phyloP scores from a whole-genome alignment of 106 monocot genomes.

The Amphibolis antarctica region DNA sequence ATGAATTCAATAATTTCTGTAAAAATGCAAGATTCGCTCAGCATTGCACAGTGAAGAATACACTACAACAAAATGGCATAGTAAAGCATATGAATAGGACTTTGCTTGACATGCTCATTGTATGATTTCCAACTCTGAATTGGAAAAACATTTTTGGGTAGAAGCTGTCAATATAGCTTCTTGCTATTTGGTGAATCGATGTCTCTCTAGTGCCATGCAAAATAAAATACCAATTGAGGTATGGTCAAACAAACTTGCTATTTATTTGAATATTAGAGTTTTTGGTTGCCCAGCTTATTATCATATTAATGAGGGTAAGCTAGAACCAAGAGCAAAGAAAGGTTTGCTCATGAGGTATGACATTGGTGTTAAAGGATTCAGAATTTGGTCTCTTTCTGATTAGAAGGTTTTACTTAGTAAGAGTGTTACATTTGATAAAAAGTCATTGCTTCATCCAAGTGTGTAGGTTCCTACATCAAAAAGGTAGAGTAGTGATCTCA shows the following conservation, averaged over 20 bases:
- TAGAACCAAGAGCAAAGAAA: not conserved
- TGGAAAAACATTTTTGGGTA: not conserved
- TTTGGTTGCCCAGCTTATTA: conserved; percentile 1
- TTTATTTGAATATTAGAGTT: not conserved
- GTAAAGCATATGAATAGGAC: not conserved
- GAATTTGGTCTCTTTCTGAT: not conserved
- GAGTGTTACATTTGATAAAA: too few relatives aligned
- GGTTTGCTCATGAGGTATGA: not conserved
- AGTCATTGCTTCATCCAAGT: too few relatives aligned
- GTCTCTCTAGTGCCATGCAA: not conserved
- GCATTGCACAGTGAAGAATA: not conserved
- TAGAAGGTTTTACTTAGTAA: too few relatives aligned
- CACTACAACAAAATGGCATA: conserved; percentile 5
- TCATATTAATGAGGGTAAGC: not conserved
- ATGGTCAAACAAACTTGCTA: too few relatives aligned
- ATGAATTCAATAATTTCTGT: not conserved
- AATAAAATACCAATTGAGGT: not conserved
- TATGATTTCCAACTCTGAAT: not conserved
- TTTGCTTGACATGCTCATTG: not conserved
- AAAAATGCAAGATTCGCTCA: not conserved
- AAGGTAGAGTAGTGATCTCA: too few relatives aligned
- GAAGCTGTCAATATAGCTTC: not conserved
- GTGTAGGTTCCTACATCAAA: too few relatives aligned
- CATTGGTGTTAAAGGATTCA: too few relatives aligned
- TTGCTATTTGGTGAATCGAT: not conserved